A percentile compares a stretch with the other conserved stretches of the same genome.
These are phyloP conservation scores for Yarrowia keelungensis DNA, from an alignment of 805 yeast genomes.

Conservation along the genomic window DNA sequence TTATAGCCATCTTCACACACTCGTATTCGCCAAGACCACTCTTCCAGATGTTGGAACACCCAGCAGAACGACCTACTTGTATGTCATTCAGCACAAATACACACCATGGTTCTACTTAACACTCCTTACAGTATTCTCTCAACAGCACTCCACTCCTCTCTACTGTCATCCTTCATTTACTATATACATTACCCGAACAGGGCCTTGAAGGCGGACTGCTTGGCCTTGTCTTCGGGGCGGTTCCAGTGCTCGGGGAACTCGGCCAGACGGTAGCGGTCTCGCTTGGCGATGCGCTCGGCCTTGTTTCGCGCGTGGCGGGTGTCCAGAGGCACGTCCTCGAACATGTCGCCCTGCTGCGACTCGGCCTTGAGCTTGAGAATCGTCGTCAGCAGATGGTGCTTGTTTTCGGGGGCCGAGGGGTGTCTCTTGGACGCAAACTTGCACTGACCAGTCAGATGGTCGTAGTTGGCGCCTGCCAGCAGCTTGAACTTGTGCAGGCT, in stretches of 20 bases:
- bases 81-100: too few relatives aligned
- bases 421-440: constrained; percentile 70
- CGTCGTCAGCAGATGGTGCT: constrained; percentile 70
- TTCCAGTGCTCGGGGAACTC: constrained; percentile 67
- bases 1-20: too few relatives aligned
- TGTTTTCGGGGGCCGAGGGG: constrained; percentile 85
- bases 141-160: too few relatives aligned
- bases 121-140: too few relatives aligned
- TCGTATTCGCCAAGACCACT: too few relatives aligned
- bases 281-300: constrained; percentile 45
- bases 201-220: constrained; percentile 27
- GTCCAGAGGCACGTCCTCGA: constrained; percentile 82
- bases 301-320: constrained; percentile 67
- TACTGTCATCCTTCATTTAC: neutral
- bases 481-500: constrained; percentile 78
- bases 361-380: constrained; percentile 67
- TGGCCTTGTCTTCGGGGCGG: constrained; percentile 28
- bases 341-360: constrained; percentile 69
- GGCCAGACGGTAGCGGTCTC: constrained; percentile 37
- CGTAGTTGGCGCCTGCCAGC: constrained; percentile 78
- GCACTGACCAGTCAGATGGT: constrained; percentile 64
- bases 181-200: constrained; percentile 34
- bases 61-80: too few relatives aligned
- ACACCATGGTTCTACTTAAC: too few relatives aligned
- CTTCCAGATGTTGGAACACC: too few relatives aligned